Percentiles rank a stretch among this genome's conserved stretches.
Evolutionary conservation across 257 asterid species (phyloP).

Genomic region (Nicotiana otophora): DNA sequence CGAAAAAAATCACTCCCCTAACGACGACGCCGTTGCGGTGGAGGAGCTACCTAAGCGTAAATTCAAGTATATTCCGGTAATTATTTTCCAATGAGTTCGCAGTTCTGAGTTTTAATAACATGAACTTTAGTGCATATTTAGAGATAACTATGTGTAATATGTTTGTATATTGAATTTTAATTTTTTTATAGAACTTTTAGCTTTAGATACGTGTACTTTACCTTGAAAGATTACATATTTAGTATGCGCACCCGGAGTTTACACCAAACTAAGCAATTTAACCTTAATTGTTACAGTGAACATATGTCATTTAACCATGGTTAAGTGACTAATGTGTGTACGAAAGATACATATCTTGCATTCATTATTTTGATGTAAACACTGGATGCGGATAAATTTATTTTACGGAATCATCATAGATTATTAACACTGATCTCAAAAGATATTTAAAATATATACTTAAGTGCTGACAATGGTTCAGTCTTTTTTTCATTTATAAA

Average conservation of each 20-base stretch:
- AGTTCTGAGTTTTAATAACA: background rate
- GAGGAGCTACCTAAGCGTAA: slow-evolving; percentile 63
- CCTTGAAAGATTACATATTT: background rate
- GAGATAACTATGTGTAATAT: background rate
- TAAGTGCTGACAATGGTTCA: background rate
- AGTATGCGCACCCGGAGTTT: background rate
- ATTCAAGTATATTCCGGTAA: slow-evolving; percentile 86
- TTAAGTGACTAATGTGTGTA: background rate
- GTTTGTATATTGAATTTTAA: background rate
- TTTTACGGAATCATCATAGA: no score
- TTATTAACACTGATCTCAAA: background rate
- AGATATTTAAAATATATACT: no score
- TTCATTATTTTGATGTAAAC: no score
- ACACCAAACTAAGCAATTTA: background rate
- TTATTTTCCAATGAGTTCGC: slow-evolving; percentile 8
- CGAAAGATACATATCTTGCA: no score
- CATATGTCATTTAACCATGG: no score
- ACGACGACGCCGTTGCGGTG: slow-evolving; percentile 30
- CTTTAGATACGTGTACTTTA: background rate
- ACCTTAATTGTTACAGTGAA: background rate
- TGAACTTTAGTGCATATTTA: background rate
- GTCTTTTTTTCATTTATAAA: no score
- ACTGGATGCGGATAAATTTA: background rate
- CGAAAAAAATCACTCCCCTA: slow-evolving; percentile 25
- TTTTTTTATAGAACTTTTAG: background rate